Conservation (phyloP, 345 rosid genomes). For the Sonneratia alba region DNA sequence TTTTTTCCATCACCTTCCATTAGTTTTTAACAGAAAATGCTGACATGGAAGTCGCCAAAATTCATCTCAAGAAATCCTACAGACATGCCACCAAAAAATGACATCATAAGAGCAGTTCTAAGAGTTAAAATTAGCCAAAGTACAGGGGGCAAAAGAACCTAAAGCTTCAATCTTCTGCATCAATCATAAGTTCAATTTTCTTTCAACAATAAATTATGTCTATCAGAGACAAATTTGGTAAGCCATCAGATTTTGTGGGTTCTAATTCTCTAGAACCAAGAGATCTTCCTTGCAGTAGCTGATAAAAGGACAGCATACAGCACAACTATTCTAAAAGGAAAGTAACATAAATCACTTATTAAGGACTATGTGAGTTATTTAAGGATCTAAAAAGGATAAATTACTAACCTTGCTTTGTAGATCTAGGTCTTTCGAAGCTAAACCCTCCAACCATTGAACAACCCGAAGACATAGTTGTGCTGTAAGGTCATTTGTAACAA, state of each 20-base stretch:
- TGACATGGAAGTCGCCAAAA: not conserved
- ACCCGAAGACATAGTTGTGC: conserved; percentile 92
- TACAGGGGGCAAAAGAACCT: not conserved
- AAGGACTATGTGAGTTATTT: not conserved
- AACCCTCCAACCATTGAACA: conserved; percentile 88
- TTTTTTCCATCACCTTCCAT: not conserved
- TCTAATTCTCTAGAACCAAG: not conserved
- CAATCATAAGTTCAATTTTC: not conserved
- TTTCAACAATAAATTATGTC: not conserved
- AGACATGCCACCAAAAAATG: not conserved
- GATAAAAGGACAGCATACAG: not conserved
- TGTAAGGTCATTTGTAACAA: conserved; percentile 75
- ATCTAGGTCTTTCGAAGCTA: conserved; percentile 93
- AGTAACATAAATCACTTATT: not conserved
- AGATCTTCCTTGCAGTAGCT: not conserved
- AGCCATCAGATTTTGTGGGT: not conserved
- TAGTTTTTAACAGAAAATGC: not conserved
- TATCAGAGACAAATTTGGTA: not conserved
- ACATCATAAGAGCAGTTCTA: not conserved
- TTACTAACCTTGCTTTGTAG: conserved; percentile 73
- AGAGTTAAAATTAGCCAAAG: not conserved
- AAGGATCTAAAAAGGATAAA: conserved; percentile 8
- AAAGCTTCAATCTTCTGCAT: not conserved
- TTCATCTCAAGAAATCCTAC: not conserved
- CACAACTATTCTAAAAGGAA: not conserved